Evolutionary conservation across 306 rosid species (phyloP).

Genomic region (Dicorynia guianensis): DNA sequence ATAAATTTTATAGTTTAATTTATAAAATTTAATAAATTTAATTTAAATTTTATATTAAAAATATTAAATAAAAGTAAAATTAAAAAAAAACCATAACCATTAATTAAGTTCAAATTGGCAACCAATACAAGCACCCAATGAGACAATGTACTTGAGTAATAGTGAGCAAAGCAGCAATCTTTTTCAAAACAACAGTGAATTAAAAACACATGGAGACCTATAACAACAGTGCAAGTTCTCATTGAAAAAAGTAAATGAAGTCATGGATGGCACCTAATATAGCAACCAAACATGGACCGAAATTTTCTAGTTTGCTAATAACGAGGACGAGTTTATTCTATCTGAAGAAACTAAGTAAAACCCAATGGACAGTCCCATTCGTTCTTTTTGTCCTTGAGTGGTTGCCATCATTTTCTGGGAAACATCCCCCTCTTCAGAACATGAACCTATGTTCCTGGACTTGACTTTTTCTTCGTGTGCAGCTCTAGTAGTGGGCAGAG

Average conservation of each 20-base stretch:
- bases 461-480: conserved; percentile 56
- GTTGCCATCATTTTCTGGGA: conserved; percentile 44
- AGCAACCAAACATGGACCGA: conserved; percentile 41
- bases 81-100: too few species aligned
- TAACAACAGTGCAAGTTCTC: neutral
- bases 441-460: conserved; percentile 50
- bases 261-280: conserved; percentile 39
- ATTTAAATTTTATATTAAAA: too few species aligned
- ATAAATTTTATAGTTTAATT: too few species aligned
- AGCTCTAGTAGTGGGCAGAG: conserved; percentile 5
- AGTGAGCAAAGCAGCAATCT: too few species aligned
- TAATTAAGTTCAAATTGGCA: too few species aligned
- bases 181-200: too few species aligned
- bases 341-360: conserved; percentile 42
- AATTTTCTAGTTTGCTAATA: conserved; percentile 24
- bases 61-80: too few species aligned
- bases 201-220: too few species aligned
- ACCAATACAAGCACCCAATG: too few species aligned
- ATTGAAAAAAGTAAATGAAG: conserved; percentile 39
- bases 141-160: too few species aligned
- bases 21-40: too few species aligned
- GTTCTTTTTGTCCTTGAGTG: conserved; percentile 46
- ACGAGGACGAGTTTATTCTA: conserved; percentile 33
- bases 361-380: conserved; percentile 49
- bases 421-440: conserved; percentile 41